Base-by-base conservation (phyloP, 1,139 yeast species). In the Saccharomyces hybrid region DNA sequence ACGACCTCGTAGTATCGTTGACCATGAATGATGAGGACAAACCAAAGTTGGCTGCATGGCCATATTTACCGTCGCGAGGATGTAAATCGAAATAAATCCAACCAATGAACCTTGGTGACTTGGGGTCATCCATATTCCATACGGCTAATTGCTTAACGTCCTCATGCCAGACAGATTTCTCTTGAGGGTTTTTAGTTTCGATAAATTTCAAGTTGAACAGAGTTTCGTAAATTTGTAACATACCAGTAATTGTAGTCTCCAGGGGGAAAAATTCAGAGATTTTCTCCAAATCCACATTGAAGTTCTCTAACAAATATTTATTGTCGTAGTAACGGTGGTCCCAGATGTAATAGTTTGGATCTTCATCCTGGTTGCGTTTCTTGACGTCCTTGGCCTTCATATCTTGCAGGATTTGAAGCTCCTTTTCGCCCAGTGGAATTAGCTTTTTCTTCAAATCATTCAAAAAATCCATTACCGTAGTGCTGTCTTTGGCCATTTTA, bases 21-120 rank as follows among this genome's bases (percentile, higher is more conserved):
- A 74, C 75, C 31, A 72, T 70, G 64, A 74, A 85, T 1, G 91
- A 86, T n/a, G 88, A 82, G 9, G 78, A 74, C 54, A 87, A 69
- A 27, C 84, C 85, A 65, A 88, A 87, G 67, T 86, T 86, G 11
- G 96, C 96, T 28, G 96, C 95, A 69, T 88, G 96, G 1, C 88
- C 86, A 70, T 86, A 88, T 69, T 88, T 88, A 62, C 93, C 91
- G 54, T 83, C 86, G 68, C 96, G 80, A 58, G 96, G 96, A 67
- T 86, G 91, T 65, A 88, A 73, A 69, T 88, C 96, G 60, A 88
- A 80, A 71, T 83, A 86, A 49, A 88, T 73, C 80, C 87, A 86
- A 32, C 96, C 96, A 62, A 82, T 78, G 70, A 88, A 88, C 57
- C 76, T 79, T n/a, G 82, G 81, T 11, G 63, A 59, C 13, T 71